Evolutionary conservation across 2,329 filamentous ascomycete species (phyloP).

Genomic region (Elsinoe perseae): DNA sequence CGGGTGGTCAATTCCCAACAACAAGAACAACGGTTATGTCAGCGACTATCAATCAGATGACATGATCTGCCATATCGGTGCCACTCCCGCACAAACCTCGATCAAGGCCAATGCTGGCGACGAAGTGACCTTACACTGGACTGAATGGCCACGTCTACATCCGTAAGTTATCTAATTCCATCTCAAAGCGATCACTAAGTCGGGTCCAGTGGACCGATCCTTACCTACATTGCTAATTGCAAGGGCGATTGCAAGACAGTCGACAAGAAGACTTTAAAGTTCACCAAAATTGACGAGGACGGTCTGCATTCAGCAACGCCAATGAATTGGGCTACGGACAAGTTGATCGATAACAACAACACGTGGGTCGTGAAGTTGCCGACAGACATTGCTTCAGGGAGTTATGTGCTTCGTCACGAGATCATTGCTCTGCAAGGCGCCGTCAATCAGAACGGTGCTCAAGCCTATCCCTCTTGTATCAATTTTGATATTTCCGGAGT

Average conservation of each 20-base stretch:
- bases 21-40: conserved; percentile 31
- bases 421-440: conserved; percentile 54
- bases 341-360: conserved; percentile 40
- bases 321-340: conserved; percentile 48
- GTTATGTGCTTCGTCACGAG: conserved; percentile 56
- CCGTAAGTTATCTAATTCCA: background rate
- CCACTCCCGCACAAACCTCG: conserved; percentile 42
- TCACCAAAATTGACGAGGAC: conserved; percentile 55
- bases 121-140: conserved; percentile 54
- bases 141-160: conserved; percentile 55
- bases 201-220: conserved; percentile 53
- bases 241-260: conserved; percentile 44
- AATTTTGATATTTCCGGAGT: conserved; percentile 50
- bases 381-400: conserved; percentile 45
- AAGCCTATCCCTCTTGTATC: conserved; percentile 44
- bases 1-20: conserved; percentile 47
- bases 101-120: conserved; percentile 53
- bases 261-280: conserved; percentile 48
- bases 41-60: conserved; percentile 21
- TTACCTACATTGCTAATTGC: conserved; percentile 57
- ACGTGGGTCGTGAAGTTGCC: conserved; percentile 48
- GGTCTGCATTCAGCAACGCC: conserved; percentile 44
- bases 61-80: conserved; percentile 45
- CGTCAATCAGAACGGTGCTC: conserved; percentile 36
- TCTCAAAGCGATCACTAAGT: background rate